A percentile compares a stretch with the other conserved stretches of the same genome.
phyloP scores from a whole-genome alignment of 2,329 filamentous ascomycete species.

The Scorias spongiosa region DNA sequence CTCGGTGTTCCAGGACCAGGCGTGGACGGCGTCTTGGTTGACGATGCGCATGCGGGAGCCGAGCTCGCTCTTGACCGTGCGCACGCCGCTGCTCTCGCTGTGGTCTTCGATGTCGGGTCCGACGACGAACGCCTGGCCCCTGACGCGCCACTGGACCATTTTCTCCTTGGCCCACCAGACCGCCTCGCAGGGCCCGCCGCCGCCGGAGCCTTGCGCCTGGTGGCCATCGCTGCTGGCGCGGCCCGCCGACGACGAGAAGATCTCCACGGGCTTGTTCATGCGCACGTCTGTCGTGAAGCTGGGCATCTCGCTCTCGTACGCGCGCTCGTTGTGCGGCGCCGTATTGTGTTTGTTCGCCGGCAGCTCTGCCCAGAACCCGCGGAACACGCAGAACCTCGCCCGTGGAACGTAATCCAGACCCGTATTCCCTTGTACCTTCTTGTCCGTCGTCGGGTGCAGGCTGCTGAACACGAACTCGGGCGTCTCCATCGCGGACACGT shows the following conservation, averaged over 20 bases:
- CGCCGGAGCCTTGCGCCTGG: constrained; percentile 37
- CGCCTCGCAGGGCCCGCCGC: constrained; percentile 62
- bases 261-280: constrained; percentile 67
- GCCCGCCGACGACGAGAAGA: constrained; percentile 40
- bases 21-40: constrained; percentile 26
- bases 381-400: constrained; percentile 67
- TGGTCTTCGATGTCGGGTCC: constrained; percentile 48
- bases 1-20: constrained; percentile 68
- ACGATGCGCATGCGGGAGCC: constrained; percentile 47
- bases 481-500: constrained; percentile 33
- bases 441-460: constrained; percentile 26
- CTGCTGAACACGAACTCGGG: constrained; percentile 39
- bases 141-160: constrained; percentile 71
- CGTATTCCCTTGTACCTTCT: constrained; percentile 13
- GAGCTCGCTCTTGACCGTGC: constrained; percentile 46
- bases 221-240: constrained; percentile 27
- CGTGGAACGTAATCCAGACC: constrained; percentile 34
- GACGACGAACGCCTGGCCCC: constrained; percentile 61
- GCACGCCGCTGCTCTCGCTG: constrained; percentile 37
- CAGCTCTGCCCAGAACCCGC: constrained; percentile 67
- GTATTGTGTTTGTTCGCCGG: constrained; percentile 58
- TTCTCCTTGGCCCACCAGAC: constrained; percentile 59
- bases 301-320: constrained; percentile 62
- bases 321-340: constrained; percentile 52
- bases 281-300: constrained; percentile 78